These are phyloP conservation scores for Pezizomycotina sp. DNA, from an alignment of 2,329 filamentous ascomycete species.

Conservation along the genomic window DNA sequence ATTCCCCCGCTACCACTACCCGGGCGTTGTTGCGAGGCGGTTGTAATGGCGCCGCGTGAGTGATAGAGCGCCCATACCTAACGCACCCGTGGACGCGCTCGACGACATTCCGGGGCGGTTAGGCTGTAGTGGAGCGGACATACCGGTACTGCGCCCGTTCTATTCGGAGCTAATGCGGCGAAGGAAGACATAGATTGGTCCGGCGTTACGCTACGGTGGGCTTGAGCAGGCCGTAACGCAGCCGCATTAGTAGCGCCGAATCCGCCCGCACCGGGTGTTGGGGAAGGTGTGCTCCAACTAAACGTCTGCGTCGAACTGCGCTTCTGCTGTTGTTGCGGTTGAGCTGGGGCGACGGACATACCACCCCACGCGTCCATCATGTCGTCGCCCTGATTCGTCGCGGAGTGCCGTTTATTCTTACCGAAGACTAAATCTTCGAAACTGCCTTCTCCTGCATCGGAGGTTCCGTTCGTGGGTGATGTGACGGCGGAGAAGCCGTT, in stretches of 20 bases:
- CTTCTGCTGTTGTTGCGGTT: conserved; percentile 7
- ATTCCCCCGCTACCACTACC: conserved; percentile 16
- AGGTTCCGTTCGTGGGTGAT: conserved; percentile 30
- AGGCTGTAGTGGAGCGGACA: conserved; percentile 17
- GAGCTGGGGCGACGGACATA: conserved; percentile 14
- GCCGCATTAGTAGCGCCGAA: conserved; percentile 40
- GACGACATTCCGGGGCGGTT: conserved; percentile 17
- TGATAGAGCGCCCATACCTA: conserved; percentile 18
- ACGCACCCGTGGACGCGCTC: conserved; percentile 9
- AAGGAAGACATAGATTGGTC: conserved; percentile 10
- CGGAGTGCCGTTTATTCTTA: conserved; percentile 36
- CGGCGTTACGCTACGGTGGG: conserved; percentile 21
- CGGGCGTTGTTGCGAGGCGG: conserved; percentile 5
- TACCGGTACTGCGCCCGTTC: background rate
- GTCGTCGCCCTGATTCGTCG: conserved; percentile 19
- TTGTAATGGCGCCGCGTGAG: conserved; percentile 6
- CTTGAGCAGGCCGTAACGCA: conserved; percentile 45
- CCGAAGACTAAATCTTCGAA: conserved; percentile 87
- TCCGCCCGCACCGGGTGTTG: conserved; percentile 26
- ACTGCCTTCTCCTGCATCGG: conserved; percentile 45
- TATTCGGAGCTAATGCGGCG: conserved; percentile 10
- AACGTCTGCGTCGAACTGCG: conserved; percentile 31
- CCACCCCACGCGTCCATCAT: conserved; percentile 26
- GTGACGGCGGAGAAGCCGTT: conserved; percentile 35
- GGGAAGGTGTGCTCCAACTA: conserved; percentile 29